A percentile compares a stretch with the other conserved stretches of the same genome.
Evolutionary conservation across 768 basidiomycete genomes (phyloP).

Genomic region (Fibroporia radiculosa): DNA sequence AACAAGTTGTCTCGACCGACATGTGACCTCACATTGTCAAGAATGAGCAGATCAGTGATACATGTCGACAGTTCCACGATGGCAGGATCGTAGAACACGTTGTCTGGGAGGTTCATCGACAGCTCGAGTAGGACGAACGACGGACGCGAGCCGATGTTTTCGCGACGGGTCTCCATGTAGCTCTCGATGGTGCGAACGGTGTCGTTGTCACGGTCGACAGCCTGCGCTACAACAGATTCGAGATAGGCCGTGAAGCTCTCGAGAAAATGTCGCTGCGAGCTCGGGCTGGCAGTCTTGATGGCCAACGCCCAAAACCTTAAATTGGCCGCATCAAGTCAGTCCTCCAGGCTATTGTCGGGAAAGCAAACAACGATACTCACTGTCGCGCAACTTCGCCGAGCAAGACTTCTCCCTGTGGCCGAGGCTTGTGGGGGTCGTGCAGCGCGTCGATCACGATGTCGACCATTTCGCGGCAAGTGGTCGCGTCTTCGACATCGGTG

Average conservation of each 20-base stretch:
- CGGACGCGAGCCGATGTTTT: conserved; percentile 18
- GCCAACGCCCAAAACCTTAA: conserved; percentile 15
- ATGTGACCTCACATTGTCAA: conserved; percentile 45
- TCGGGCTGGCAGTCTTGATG: conserved; percentile 8
- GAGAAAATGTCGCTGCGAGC: conserved; percentile 13
- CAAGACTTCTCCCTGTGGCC: conserved; percentile 13
- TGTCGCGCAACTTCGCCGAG: conserved; percentile 18
- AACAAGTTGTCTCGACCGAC: not conserved
- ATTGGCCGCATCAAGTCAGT: not conserved
- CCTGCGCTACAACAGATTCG: conserved; percentile 19
- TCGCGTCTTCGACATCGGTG: conserved; percentile 11
- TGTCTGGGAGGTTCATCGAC: conserved; percentile 51
- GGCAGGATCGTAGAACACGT: conserved; percentile 45
- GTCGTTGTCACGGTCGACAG: conserved; percentile 12
- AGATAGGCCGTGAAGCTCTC: conserved; percentile 16
- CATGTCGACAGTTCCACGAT: conserved; percentile 32
- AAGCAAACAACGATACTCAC: conserved; percentile 7
- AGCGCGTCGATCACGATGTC: conserved; percentile 21
- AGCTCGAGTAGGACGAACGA: conserved; percentile 23
- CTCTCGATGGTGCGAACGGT: conserved; percentile 14
- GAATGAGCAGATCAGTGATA: conserved; percentile 18
- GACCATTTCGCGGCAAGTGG: conserved; percentile 6
- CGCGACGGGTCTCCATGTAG: conserved; percentile 18
- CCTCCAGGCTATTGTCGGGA: not conserved
- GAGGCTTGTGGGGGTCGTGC: conserved; percentile 14